phyloP scores from a whole-genome alignment of 2,329 filamentous ascomycete genomes.

The Epichloe gansuensis region DNA sequence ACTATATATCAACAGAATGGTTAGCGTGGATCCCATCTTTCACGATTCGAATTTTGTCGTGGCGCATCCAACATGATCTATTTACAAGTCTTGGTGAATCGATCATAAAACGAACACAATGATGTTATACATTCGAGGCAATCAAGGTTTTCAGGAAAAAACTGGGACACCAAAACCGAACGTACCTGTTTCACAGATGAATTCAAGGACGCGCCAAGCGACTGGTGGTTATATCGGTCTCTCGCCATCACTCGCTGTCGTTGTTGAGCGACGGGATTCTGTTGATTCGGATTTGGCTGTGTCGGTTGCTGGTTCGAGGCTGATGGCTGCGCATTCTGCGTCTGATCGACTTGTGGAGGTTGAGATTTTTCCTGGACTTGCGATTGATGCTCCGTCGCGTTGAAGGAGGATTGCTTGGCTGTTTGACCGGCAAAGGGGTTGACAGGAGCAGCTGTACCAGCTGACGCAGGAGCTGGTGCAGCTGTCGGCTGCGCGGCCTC shows the following conservation, averaged over 20 bases:
- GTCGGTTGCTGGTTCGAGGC: slow-evolving; percentile 5
- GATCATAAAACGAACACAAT: background rate
- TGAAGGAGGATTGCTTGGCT: background rate
- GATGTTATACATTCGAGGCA: background rate
- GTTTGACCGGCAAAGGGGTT: background rate
- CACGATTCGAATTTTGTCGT: no score
- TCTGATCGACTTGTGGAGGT: background rate
- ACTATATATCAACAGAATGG: slow-evolving; percentile 33
- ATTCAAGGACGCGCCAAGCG: slow-evolving; percentile 54
- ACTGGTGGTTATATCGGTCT: slow-evolving; percentile 49
- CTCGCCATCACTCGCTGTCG: slow-evolving; percentile 24
- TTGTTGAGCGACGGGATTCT: slow-evolving; percentile 13
- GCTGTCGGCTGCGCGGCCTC: background rate
- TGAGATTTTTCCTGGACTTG: slow-evolving; percentile 9
- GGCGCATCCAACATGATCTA: background rate
- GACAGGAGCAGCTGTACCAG: slow-evolving; percentile 1
- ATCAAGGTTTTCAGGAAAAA: background rate
- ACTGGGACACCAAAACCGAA: slow-evolving; percentile 2
- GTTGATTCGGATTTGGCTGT: slow-evolving; percentile 7
- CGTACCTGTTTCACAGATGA: slow-evolving; percentile 56
- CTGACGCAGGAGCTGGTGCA: slow-evolving; percentile 1
- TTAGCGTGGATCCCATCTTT: background rate
- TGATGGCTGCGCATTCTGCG: slow-evolving; percentile 8
- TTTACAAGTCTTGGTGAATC: background rate
- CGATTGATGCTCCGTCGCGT: background rate